Base-by-base conservation (phyloP, 2,329 filamentous ascomycete genomes). In the Dissoconium aciculare region DNA sequence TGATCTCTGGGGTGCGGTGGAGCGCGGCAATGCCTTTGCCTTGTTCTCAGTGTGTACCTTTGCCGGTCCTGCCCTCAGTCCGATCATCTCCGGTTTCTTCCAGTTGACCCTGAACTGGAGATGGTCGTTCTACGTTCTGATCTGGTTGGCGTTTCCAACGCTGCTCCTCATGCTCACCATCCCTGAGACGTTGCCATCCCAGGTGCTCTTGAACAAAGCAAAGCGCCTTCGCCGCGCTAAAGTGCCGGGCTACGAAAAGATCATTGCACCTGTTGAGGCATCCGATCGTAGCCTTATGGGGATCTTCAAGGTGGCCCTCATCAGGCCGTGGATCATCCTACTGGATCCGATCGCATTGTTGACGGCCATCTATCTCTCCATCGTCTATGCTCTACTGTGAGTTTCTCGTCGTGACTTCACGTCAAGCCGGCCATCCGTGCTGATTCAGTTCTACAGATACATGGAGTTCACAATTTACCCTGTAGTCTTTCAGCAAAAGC, bases 401-500 rank as follows among this genome's bases (percentile, higher is more conserved):
- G n/a, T n/a, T n/a, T n/a, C n/a, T n/a, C n/a, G n/a, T n/a, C n/a
- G n/a, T n/a, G n/a, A n/a, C n/a, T n/a, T n/a, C n/a, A n/a, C n/a
- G n/a, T n/a, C n/a, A n/a, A n/a, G n/a, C n/a, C n/a, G n/a, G n/a
- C n/a, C n/a, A n/a, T n/a, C n/a, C n/a, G n/a, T n/a, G n/a, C n/a
- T n/a, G n/a, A n/a, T n/a, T n/a, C n/a, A n/a, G n/a, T n/a, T n/a
- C n/a, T n/a, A n/a, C n/a, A n/a, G n/a, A n/a, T 69, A 69, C 47
- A 71, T 72, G 66, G 56, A 71, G 6, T 71, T 73, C 47, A 63
- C 56, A n/a, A 70, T 70, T 29, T 71, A 69, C 32, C 64, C 61
- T 3, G 66, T 69, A 23, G 30, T 70, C 4, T 69, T 67, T 40
- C 61, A 67, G 38, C 47, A 66, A 28, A 57, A 50, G 39, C 57